These are phyloP conservation scores for Epichloe gansuensis DNA, from an alignment of 2,329 filamentous ascomycete genomes.

Conservation along the genomic window DNA sequence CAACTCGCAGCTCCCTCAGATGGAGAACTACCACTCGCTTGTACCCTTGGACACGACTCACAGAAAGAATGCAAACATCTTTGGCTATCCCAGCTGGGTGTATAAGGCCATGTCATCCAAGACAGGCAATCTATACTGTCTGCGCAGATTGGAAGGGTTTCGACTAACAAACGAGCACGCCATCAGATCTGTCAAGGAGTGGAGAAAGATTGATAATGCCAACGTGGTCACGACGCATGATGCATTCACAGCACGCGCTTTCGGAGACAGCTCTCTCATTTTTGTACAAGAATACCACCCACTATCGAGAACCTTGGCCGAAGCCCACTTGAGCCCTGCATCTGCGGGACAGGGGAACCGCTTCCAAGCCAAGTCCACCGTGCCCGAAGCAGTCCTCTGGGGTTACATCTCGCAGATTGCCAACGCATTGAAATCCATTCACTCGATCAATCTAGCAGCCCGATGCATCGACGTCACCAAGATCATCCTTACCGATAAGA, in stretches of 20 bases:
- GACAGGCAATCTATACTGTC: constrained; percentile 76
- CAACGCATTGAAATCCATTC: constrained; percentile 77
- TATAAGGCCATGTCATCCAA: constrained; percentile 89
- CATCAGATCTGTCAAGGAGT: constrained; percentile 74
- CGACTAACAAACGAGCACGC: constrained; percentile 81
- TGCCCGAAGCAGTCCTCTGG: constrained; percentile 73
- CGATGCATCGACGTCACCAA: constrained; percentile 80
- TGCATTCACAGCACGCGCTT: constrained; percentile 84
- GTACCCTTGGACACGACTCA: constrained; percentile 77
- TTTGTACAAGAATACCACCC: constrained; percentile 92
- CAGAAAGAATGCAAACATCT: constrained; percentile 64
- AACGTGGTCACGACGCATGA: constrained; percentile 80
- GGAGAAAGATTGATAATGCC: constrained; percentile 74
- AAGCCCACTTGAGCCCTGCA: constrained; percentile 54
- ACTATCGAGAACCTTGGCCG: constrained; percentile 75
- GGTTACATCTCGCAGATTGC: constrained; percentile 85
- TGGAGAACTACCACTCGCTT: constrained; percentile 86
- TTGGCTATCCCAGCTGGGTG: constrained; percentile 84
- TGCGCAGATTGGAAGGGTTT: constrained; percentile 80
- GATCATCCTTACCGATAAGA: constrained; percentile 80
- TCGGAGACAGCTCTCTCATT: constrained; percentile 88
- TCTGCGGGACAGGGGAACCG: constrained; percentile 29
- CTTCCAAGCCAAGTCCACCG: constrained; percentile 31
- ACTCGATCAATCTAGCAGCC: constrained; percentile 68
- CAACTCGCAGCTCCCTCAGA: constrained; percentile 59